Base-by-base conservation (phyloP, 2,329 filamentous ascomycete species). In the Scopulariopsis brevicaulis region DNA sequence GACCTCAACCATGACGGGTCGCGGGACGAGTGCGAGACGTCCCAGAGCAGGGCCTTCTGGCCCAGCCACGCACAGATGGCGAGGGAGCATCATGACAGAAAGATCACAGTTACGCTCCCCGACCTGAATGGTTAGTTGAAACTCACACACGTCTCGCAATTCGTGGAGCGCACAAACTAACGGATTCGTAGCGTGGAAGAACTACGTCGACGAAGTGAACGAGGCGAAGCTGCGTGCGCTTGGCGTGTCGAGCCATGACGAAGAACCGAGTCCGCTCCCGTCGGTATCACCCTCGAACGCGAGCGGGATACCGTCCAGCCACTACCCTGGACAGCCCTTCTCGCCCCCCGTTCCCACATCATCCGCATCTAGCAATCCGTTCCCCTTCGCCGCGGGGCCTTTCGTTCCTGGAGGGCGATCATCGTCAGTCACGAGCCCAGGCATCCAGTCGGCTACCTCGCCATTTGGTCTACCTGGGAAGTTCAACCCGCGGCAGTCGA, bases 201-300 rank as follows among this genome's bases (percentile, higher is more conserved):
- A 84, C 28, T 96, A 97, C 70, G 87, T 92, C 59, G 82, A 87
- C 58, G 86, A 87, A 63, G 76, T 97, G 40, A 85, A 89, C 64
- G 94, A 99, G 73, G 90, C 93, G 60, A 99, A 96, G 73, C 78
- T 99, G 56, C 85, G 91, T 61, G 92, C 93, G 55, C 79, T 99
- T 58, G 94, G 94, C 62, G 94, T 97, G 14, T 91, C 84, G 20
- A 79, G 89, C 60, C 89, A 85, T 40, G 84, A 87, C 54, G 86
- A 90, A 6, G 89, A 94, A 56, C 82, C 84, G 12, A 73, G 74
- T 32, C 73, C 81, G 60, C 74, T 80, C 4, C 73, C 78, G 50
- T 83, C 84, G 3, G 78, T 86, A 63, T 93, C 90, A 15, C 85
- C 86, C 11, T 78, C 81, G 11, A 75, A 79, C 55, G 75, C 86